Percentiles rank a stretch among this genome's conserved stretches.
phyloP scores from a whole-genome alignment of 176 grass and related monocot genomes.

The Eragrostis nindensis region DNA sequence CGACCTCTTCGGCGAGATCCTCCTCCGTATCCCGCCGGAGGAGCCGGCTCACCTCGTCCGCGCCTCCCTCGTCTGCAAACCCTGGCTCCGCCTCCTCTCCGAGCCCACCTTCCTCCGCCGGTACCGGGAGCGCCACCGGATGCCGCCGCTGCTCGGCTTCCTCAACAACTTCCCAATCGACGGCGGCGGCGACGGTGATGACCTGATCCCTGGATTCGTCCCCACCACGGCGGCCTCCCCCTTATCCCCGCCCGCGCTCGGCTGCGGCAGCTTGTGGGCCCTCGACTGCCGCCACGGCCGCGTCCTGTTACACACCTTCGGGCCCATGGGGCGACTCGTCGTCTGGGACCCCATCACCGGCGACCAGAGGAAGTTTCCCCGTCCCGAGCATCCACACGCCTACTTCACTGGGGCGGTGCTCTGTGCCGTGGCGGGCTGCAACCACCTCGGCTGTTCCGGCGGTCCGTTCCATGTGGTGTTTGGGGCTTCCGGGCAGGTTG shows the following conservation, averaged over 20 bases:
- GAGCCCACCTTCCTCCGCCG: slow-evolving; percentile 27
- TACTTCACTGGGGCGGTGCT: not conserved
- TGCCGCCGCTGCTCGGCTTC: not conserved
- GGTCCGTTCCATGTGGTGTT: not conserved
- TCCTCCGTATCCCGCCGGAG: slow-evolving; percentile 17
- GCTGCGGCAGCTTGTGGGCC: not conserved
- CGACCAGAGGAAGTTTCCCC: not conserved
- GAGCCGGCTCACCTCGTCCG: slow-evolving; percentile 14
- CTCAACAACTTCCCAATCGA: not conserved
- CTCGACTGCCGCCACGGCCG: slow-evolving; percentile 29
- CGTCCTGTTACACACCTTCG: not conserved
- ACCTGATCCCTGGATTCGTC: not conserved
- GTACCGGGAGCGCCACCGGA: slow-evolving; percentile 7
- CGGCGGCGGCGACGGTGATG: too few relatives aligned
- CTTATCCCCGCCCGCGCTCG: not conserved
- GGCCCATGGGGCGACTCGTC: fast-evolving
- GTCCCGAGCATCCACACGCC: not conserved
- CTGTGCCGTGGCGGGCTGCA: not conserved
- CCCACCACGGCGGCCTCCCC: not conserved
- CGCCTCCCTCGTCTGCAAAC: slow-evolving; percentile 15
- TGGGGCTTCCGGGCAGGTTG: too few relatives aligned
- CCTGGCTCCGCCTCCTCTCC: slow-evolving; percentile 21
- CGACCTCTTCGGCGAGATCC: slow-evolving; percentile 10
- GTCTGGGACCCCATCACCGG: not conserved
- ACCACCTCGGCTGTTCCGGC: not conserved